Percentiles rank a stretch among this genome's conserved stretches.
These are phyloP conservation scores for Codiaeum variegatum DNA, from an alignment of 441 rosid species.

Conservation along the genomic window DNA sequence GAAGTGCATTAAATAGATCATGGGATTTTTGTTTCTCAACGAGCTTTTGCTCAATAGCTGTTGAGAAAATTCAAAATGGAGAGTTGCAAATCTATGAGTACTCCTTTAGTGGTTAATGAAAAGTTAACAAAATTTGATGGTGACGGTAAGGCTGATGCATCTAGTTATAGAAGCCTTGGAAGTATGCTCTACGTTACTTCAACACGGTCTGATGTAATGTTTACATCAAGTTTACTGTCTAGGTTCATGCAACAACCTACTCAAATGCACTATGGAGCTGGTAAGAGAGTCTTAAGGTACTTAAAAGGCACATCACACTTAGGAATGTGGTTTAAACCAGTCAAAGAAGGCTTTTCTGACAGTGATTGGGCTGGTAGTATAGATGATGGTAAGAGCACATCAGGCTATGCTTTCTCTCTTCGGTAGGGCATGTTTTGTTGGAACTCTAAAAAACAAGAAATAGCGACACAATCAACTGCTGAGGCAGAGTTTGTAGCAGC, in stretches of 20 bases:
- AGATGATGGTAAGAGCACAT: background rate
- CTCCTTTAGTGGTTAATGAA: background rate
- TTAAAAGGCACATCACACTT: background rate
- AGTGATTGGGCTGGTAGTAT: background rate
- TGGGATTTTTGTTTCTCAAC: background rate
- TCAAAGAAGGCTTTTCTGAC: background rate
- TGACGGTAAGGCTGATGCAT: background rate
- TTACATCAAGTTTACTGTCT: background rate
- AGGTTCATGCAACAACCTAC: background rate
- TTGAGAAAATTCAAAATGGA: background rate
- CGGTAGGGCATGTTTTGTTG: background rate
- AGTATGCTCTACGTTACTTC: background rate
- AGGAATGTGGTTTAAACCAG: background rate
- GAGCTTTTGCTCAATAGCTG: background rate
- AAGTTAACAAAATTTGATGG: background rate
- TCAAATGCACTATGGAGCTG: background rate
- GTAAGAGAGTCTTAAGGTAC: background rate
- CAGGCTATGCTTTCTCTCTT: background rate
- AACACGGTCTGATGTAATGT: no score
- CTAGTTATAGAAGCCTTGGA: background rate
- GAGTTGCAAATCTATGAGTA: background rate
- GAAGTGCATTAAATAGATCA: background rate
- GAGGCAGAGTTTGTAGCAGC: background rate
- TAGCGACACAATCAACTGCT: background rate
- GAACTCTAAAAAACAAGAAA: background rate